Evolutionary conservation across 768 basidiomycete species (phyloP).

Genomic region (Trametes gibbosa): DNA sequence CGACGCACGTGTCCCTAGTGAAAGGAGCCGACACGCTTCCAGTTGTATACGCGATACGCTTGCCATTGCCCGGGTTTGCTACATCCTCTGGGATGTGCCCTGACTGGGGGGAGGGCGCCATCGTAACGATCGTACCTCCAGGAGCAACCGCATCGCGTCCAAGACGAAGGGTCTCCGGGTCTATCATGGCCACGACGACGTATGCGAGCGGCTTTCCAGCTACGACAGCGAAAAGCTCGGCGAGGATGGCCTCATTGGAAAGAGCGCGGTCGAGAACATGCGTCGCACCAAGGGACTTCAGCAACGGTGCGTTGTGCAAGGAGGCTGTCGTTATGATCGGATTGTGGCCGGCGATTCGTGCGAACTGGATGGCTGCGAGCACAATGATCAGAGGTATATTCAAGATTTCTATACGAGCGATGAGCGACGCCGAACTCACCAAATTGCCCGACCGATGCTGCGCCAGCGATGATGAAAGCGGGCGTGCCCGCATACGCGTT

Average conservation of each 20-base stretch:
- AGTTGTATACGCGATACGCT: slow-evolving; percentile 11
- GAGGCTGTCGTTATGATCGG: slow-evolving; percentile 30
- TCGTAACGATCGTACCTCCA: slow-evolving; percentile 20
- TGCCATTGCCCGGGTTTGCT: slow-evolving; percentile 15
- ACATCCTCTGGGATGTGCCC: background rate
- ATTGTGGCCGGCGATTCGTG: slow-evolving; percentile 21
- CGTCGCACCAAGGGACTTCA: slow-evolving; percentile 26
- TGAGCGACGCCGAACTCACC: slow-evolving; percentile 10
- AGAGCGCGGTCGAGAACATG: slow-evolving; percentile 25
- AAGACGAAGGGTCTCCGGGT: slow-evolving; percentile 15
- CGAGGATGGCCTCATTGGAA: background rate
- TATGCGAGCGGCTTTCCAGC: background rate
- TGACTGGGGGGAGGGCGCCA: background rate
- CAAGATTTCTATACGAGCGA: too few species aligned
- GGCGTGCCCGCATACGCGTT: slow-evolving; percentile 19
- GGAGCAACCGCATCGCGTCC: slow-evolving; percentile 13
- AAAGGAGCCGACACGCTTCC: slow-evolving; percentile 14
- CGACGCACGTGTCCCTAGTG: slow-evolving; percentile 4
- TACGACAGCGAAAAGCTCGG: slow-evolving; percentile 2
- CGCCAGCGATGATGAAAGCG: slow-evolving; percentile 22
- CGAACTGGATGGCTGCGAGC: slow-evolving; percentile 22
- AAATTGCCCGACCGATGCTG: slow-evolving; percentile 23
- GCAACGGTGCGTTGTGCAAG: slow-evolving; percentile 14
- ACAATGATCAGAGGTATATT: background rate
- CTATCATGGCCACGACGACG: slow-evolving; percentile 2